Percentiles rank a stretch among this genome's conserved stretches.
Conservation (phyloP, 192 early-diverging fungal genomes). For the Coemansia sp. region DNA sequence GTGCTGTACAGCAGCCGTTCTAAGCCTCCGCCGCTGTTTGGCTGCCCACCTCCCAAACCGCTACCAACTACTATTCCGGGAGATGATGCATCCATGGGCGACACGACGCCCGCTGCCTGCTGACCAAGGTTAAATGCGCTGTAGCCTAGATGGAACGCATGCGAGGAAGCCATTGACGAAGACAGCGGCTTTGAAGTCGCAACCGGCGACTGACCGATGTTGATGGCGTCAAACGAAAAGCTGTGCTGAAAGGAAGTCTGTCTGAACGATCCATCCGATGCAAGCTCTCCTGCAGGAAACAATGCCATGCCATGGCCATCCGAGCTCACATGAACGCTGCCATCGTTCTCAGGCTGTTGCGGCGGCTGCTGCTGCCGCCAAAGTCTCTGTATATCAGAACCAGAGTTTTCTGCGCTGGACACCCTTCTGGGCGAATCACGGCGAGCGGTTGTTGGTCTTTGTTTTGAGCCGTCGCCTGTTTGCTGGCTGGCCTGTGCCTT, state of each 20-base stretch:
- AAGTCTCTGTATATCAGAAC: not conserved
- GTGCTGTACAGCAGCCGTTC: not conserved
- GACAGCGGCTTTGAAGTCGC: not conserved
- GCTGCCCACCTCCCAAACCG: not conserved
- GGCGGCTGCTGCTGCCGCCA: too few species aligned
- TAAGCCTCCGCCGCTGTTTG: not conserved
- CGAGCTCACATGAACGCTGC: not conserved
- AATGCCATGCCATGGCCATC: not conserved
- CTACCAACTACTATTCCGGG: not conserved
- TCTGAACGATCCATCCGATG: not conserved
- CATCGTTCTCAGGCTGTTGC: not conserved
- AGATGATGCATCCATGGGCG: not conserved
- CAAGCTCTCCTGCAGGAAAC: conserved; percentile 1
- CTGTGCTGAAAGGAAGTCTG: not conserved
- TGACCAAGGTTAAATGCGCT: not conserved
- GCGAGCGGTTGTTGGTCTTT: not conserved
- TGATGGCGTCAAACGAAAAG: not conserved
- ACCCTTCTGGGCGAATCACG: not conserved
- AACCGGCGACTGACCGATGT: not conserved
- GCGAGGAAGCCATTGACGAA: not conserved
- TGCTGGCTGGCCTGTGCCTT: conserved; percentile 22
- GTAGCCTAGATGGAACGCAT: not conserved
- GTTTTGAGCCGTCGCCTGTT: not conserved
- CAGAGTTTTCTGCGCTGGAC: not conserved
- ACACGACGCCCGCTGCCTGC: not conserved